Base-by-base conservation (phyloP, 208 protist species). In the Lotmaria passim region DNA sequence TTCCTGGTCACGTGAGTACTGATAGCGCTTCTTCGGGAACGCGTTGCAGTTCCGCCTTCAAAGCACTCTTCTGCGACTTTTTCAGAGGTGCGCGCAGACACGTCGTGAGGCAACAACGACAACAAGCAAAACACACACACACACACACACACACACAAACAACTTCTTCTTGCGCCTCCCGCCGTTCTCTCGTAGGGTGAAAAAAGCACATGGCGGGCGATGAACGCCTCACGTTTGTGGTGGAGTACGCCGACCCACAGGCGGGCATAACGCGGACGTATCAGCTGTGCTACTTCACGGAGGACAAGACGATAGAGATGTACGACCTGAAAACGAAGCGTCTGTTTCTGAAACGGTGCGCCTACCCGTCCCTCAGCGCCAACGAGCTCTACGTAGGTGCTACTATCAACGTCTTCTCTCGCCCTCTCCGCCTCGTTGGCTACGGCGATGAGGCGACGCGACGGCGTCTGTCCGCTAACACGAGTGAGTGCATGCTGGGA, bases 261-360 rank as follows among this genome's bases (percentile, higher is more conserved):
- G 95, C 97, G 26, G 93, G 79, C 50, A 52, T 98, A 34, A 85
- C 83, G 31, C 83, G 95, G 11, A 73, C 81, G 23, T 98, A 98
- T 82, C 82, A 93, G 44, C 72, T 98, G n/a, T 66, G 97, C 46
- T 98, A 95, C 77, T 96, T 89, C 73, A 63, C 81, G 2, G 81
- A 86, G 15, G 93, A 98, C 67, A 75, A 91, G 43, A 96, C 95
- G 10, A 93, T 98, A 65, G 97, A 98, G 73, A 98, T 98, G 95
- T 94, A 91, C 80, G 92, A 98, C 72, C 57, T 96, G 41, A 98
- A 97, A 76, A 96, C 86, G 33, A 92, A 91, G 58, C 81, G 90
- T 17, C 73, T 94, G 24, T 98, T 98, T 81, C 78, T 98, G 55
- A 98, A 98, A 73, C 84, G 94, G 0, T 96, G 89, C 66, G 74